phyloP scores from a whole-genome alignment of 441 rosid genomes.

The Eutrema salsugineum region DNA sequence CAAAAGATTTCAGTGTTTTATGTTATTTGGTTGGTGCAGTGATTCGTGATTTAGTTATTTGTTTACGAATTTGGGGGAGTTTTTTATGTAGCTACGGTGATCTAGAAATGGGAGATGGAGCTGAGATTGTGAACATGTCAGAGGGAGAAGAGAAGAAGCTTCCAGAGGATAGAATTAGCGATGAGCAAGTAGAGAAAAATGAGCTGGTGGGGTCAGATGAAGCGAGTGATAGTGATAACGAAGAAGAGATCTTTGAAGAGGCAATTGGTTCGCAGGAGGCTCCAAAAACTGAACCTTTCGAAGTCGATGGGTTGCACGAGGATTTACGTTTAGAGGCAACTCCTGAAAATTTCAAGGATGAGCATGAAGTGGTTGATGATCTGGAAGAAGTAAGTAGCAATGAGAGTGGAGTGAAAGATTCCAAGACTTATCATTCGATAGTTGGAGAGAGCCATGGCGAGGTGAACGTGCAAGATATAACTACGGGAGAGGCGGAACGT shows the following conservation, averaged over 20 bases:
- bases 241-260: conserved; percentile 74
- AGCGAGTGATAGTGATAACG: conserved; percentile 35
- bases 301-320: neutral
- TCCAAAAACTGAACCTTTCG: conserved; percentile 11
- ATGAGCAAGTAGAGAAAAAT: conserved; percentile 35
- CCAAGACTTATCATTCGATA: conserved; percentile 14
- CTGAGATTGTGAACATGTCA: conserved; percentile 31
- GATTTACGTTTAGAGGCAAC: neutral
- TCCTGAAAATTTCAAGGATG: conserved; percentile 28
- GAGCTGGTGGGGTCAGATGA: conserved; percentile 35
- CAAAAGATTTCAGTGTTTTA: neutral
- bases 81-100: conserved; percentile 18
- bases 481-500: conserved; percentile 4
- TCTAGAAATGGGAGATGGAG: conserved; percentile 53
- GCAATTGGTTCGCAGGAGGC: conserved; percentile 47
- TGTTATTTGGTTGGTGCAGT: neutral
- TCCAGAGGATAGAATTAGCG: conserved; percentile 33
- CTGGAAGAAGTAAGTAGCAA: conserved; percentile 19
- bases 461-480: neutral
- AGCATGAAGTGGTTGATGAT: conserved; percentile 39
- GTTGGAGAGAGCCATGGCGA: neutral
- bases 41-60: conserved; percentile 7
- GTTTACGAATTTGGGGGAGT: neutral
- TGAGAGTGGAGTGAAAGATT: conserved; percentile 19
- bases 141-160: conserved; percentile 16